Evolutionary conservation across 257 asterid species (phyloP), one percentile per base, ranked within the genome.

Genomic region (Agastache rugosa): DNA sequence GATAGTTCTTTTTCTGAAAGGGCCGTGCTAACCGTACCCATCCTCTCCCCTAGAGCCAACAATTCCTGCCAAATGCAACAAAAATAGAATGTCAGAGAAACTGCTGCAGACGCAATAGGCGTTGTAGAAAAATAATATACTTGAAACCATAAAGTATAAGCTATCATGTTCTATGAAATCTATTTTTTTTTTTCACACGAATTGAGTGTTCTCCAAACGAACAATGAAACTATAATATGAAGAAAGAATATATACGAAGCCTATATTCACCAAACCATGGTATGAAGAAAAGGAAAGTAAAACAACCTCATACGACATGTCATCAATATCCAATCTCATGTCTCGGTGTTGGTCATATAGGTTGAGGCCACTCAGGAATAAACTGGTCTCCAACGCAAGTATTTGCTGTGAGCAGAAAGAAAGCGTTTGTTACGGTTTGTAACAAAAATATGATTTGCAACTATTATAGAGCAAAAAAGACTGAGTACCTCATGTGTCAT

Each of bases 21-120:
- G 0, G 98, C 96, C 0, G 98, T 95, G 84, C 98, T 92, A 54
- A 95, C 98, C 0, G 88, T 86, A 51, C 99, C 99, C 94, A 95
- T 95, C 73, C 87, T 87, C 67, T 95, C 99, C 79, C 85, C 99
- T 35, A 95, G 86, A 78, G 92, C 97, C 79, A 95, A 84, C 78
- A 95, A 83, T 71, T 95, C 99, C 99, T 95, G 86, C 75, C 63
- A 81, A 67, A 65, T 15, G 8, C 44, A 39, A 39, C 3, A 60
- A 48, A 45, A 61, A 15, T 11, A 10, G 45, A 50, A 59, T 31
- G 63, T 48, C 62, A 68, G 42, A 66, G 34, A 70, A 54, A 25
- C 68, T 62, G 48, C 27, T 15, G 67, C 67, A 64, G 42, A 23
- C 0, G 14, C 37, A 0, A 31, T 31, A 5, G 35, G 35, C 6